Percentiles rank a stretch among this genome's conserved stretches.
Conservation (phyloP, 306 rosid species). For the Trifolium subterraneum region DNA sequence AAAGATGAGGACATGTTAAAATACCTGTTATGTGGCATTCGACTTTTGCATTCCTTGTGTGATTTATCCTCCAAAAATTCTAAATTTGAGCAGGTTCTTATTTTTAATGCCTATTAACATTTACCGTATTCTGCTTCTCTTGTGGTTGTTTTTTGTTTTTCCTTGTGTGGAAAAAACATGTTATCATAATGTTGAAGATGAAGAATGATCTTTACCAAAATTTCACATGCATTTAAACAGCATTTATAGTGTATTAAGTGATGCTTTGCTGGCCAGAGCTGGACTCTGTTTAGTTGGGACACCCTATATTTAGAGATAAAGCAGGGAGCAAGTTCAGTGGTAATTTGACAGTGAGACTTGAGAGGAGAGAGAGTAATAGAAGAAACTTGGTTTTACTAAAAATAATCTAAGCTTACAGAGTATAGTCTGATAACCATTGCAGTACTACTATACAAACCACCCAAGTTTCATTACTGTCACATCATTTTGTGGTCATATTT, state of each 20-base stretch:
- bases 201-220: slow-evolving; percentile 29
- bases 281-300: slow-evolving; percentile 2
- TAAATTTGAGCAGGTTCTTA: slow-evolving; percentile 84
- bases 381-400: slow-evolving; percentile 2
- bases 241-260: slow-evolving; percentile 24
- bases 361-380: background rate
- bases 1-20: slow-evolving; percentile 64
- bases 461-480: slow-evolving; percentile 19
- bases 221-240: slow-evolving; percentile 11
- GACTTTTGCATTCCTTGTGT: slow-evolving; percentile 87
- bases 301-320: slow-evolving; percentile 28
- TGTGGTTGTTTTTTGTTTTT: slow-evolving; percentile 20
- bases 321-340: slow-evolving; percentile 27
- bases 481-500: slow-evolving; percentile 15
- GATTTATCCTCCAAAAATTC: slow-evolving; percentile 87
- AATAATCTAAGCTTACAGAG: background rate
- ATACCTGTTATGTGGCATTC: slow-evolving; percentile 74
- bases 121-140: slow-evolving; percentile 33
- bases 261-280: slow-evolving; percentile 13
- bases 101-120: slow-evolving; percentile 24
- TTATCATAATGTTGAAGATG: slow-evolving; percentile 34
- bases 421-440: background rate
- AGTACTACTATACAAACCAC: background rate
- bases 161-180: slow-evolving; percentile 20
- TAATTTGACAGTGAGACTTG: slow-evolving; percentile 27